Percentiles rank a stretch among this genome's conserved stretches.
Conservation (phyloP, 306 rosid species). For the Vigna unguiculata region DNA sequence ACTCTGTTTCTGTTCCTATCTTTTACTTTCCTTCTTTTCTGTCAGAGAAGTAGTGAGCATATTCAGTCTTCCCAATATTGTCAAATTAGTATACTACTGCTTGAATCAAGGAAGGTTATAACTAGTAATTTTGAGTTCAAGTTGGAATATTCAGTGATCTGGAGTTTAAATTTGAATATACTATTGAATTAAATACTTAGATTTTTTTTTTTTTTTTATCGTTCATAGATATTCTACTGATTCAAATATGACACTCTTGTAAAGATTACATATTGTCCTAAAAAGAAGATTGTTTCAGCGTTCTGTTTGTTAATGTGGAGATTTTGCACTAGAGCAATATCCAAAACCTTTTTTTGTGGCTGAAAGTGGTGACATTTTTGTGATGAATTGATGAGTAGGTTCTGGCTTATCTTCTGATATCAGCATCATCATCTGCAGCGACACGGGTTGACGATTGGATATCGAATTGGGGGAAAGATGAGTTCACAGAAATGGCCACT, state of each 20-base stretch:
- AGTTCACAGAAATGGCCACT: slow-evolving; percentile 90
- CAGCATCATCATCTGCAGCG: slow-evolving; percentile 92
- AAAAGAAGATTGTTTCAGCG: not conserved
- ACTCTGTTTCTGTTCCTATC: not conserved
- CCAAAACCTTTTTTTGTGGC: not conserved
- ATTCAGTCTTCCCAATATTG: not conserved
- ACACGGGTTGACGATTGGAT: slow-evolving; percentile 90
- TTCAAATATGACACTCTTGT: no score
- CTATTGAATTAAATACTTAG: no score
- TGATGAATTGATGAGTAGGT: slow-evolving; percentile 54
- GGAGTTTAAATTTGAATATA: no score
- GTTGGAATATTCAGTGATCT: no score
- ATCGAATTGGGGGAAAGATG: slow-evolving; percentile 97
- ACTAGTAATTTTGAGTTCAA: no score
- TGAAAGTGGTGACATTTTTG: slow-evolving; percentile 6
- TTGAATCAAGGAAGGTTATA: no score
- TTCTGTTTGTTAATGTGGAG: not conserved
- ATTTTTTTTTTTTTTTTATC: no score
- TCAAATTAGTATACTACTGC: not conserved
- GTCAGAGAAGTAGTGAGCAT: not conserved
- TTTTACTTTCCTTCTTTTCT: not conserved
- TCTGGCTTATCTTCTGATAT: slow-evolving; percentile 87
- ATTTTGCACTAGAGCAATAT: not conserved
- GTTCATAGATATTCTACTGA: no score
- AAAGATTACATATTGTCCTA: no score